Percentiles rank a stretch among this genome's conserved stretches.
phyloP scores from a whole-genome alignment of 306 rosid genomes.

The Inga oerstediana region DNA sequence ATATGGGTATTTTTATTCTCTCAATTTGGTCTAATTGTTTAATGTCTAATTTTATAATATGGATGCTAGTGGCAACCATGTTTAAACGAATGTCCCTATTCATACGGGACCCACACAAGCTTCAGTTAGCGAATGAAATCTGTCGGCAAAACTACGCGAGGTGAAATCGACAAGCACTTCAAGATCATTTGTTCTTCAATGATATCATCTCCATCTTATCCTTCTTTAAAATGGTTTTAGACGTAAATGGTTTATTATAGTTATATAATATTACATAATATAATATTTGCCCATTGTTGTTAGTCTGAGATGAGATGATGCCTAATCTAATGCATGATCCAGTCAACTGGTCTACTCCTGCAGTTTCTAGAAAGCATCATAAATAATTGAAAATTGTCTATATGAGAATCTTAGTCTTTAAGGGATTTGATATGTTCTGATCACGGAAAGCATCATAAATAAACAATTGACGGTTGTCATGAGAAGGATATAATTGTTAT shows the following conservation, averaged over 20 bases:
- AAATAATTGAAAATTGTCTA: background rate
- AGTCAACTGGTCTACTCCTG: constrained; percentile 55
- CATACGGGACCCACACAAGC: constrained; percentile 34
- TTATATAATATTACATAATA: background rate
- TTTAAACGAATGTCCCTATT: constrained; percentile 15
- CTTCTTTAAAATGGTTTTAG: constrained; percentile 46
- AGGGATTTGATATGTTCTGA: background rate
- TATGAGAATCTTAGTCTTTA: background rate
- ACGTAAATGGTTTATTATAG: constrained; percentile 43
- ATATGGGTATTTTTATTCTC: constrained; percentile 20
- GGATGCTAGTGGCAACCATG: constrained; percentile 22
- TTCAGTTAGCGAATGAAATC: constrained; percentile 35
- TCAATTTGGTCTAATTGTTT: background rate
- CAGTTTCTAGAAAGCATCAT: constrained; percentile 28
- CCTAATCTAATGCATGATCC: constrained; percentile 35
- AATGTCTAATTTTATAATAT: background rate
- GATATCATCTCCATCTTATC: constrained; percentile 44
- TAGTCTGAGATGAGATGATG: constrained; percentile 39
- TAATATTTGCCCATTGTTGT: constrained; percentile 4
- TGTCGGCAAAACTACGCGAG: constrained; percentile 38
- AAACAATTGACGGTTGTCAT: background rate
- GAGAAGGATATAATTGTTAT: background rate
- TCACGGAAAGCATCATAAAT: background rate
- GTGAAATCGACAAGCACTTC: constrained; percentile 44
- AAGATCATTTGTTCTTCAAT: constrained; percentile 26